Percentiles rank a stretch among this genome's conserved stretches.
phyloP scores from a whole-genome alignment of 768 basidiomycete genomes.

The Cyclocybe aegerita region DNA sequence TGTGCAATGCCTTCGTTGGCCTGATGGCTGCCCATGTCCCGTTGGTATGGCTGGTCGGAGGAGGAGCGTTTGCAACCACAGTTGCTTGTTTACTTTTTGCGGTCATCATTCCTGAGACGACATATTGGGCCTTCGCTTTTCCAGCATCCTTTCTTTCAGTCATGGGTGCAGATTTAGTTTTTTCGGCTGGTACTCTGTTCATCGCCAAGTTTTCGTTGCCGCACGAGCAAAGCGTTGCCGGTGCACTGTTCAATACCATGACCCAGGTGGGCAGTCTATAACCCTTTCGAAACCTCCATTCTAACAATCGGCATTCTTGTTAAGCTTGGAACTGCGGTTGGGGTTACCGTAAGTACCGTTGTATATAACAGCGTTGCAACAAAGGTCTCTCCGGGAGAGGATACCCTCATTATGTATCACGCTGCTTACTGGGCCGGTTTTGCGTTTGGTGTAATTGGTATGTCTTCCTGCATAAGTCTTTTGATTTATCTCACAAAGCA shows the following conservation, averaged over 20 bases:
- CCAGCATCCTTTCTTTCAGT: conserved; percentile 64
- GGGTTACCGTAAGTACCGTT: conserved; percentile 70
- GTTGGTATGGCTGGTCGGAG: conserved; percentile 58
- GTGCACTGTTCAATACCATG: conserved; percentile 79
- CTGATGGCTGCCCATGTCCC: conserved; percentile 54
- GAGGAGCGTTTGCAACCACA: conserved; percentile 61
- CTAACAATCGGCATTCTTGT: background rate
- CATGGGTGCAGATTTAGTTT: conserved; percentile 79
- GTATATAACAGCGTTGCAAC: conserved; percentile 56
- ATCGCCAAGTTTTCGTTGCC: conserved; percentile 65
- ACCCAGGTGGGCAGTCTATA: conserved; percentile 47
- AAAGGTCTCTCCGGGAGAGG: conserved; percentile 27
- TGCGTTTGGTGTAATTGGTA: conserved; percentile 62
- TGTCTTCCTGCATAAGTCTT: conserved; percentile 9
- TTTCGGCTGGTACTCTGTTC: conserved; percentile 70
- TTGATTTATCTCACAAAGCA: background rate
- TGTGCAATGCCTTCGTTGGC: conserved; percentile 67
- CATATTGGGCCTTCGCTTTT: conserved; percentile 80
- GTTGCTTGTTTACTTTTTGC: conserved; percentile 67
- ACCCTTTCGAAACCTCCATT: no score
- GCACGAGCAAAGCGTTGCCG: conserved; percentile 75
- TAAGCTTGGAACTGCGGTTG: conserved; percentile 68
- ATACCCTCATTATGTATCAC: conserved; percentile 51
- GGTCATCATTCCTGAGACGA: conserved; percentile 49
- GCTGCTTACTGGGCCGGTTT: conserved; percentile 67